A percentile compares a stretch with the other conserved stretches of the same genome.
Conservation (phyloP, 441 rosid species). For the Eutrema salsugineum region DNA sequence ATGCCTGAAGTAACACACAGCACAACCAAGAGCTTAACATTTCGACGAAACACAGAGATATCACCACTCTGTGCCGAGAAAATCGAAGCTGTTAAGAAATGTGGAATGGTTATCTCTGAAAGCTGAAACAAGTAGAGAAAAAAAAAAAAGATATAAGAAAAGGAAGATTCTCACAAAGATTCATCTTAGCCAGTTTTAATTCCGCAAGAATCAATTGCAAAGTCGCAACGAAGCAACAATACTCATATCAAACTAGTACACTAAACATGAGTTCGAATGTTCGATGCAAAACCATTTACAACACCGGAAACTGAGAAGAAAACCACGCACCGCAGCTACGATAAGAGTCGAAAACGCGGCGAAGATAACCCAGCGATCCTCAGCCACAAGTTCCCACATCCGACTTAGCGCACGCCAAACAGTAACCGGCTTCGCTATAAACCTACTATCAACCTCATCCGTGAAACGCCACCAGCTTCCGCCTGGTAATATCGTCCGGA, state of each 20-base stretch:
- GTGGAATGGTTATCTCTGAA: slow-evolving; percentile 82
- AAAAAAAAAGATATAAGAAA: slow-evolving; percentile 15
- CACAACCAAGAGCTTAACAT: slow-evolving; percentile 63
- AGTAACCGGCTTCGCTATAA: slow-evolving; percentile 73
- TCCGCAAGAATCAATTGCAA: neutral
- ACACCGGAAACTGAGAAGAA: neutral
- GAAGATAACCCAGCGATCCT: slow-evolving; percentile 83
- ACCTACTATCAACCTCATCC: slow-evolving; percentile 58
- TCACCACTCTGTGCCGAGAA: slow-evolving; percentile 81
- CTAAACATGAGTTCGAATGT: neutral
- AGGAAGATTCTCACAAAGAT: neutral
- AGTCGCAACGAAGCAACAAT: neutral
- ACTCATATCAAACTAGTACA: neutral
- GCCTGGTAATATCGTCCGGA: slow-evolving; percentile 69
- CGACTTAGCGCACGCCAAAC: slow-evolving; percentile 80
- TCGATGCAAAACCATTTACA: neutral
- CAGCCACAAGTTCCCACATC: slow-evolving; percentile 90
- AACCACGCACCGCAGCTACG: slow-evolving; percentile 63
- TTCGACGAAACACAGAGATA: slow-evolving; percentile 65
- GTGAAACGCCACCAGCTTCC: slow-evolving; percentile 93
- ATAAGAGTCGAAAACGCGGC: slow-evolving; percentile 79
- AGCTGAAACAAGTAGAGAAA: slow-evolving; percentile 51
- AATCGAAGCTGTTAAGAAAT: slow-evolving; percentile 91
- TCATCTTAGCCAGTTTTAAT: too few species aligned
- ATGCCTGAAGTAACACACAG: slow-evolving; percentile 79